phyloP scores from a whole-genome alignment of 108 stramenopile genomes.

The Chaetoceros muelleri region DNA sequence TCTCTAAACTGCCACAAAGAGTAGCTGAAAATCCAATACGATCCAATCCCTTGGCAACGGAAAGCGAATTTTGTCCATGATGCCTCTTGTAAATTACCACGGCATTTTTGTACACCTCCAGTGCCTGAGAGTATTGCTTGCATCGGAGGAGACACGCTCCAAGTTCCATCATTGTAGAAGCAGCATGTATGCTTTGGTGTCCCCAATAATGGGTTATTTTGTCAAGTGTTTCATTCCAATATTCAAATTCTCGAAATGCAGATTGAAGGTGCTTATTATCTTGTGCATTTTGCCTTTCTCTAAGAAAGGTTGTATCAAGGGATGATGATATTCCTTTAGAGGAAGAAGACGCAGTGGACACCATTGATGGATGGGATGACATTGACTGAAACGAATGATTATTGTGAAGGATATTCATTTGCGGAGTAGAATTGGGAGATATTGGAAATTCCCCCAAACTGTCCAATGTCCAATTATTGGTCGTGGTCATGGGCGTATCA shows the following conservation, averaged over 20 bases:
- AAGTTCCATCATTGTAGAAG: slow-evolving; percentile 12
- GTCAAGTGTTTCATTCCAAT: neutral
- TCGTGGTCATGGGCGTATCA: neutral
- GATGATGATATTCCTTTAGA: neutral
- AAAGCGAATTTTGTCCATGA: slow-evolving; percentile 7
- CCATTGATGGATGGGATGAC: neutral
- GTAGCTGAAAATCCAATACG: slow-evolving; percentile 6
- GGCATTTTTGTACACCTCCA: slow-evolving; percentile 5
- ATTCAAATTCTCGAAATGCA: neutral
- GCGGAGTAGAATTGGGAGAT: too few relatives aligned
- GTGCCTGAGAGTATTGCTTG: slow-evolving; percentile 4
- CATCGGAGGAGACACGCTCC: slow-evolving; percentile 5
- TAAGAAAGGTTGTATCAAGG: neutral
- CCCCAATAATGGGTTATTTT: neutral
- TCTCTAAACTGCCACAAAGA: slow-evolving; percentile 1
- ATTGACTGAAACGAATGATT: too few relatives aligned
- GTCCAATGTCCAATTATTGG: neutral
- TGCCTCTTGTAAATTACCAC: slow-evolving; percentile 5
- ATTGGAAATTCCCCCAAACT: too few relatives aligned
- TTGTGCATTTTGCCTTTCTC: neutral
- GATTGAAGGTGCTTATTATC: neutral
- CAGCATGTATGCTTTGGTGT: slow-evolving; percentile 1
- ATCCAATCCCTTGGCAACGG: slow-evolving; percentile 15
- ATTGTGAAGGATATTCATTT: too few relatives aligned
- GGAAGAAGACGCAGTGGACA: neutral